Base-by-base conservation (phyloP, 169 alveolate genomes). In the Plasmodium chabaudi region DNA sequence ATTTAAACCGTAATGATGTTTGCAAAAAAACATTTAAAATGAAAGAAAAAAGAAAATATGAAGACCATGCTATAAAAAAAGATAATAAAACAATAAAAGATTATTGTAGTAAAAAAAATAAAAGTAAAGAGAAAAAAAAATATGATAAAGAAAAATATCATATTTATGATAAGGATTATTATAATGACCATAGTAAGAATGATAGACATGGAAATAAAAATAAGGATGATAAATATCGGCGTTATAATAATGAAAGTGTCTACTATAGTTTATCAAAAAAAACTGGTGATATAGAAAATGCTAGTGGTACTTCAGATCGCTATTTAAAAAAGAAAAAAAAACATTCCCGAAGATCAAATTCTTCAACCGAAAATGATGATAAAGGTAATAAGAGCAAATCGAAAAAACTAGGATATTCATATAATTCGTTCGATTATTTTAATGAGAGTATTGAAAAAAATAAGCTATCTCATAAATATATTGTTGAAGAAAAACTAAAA, bases 341-440 rank as follows among this genome's bases (percentile, higher is more conserved):
- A 3, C 23, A 51, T 34, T 3, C 5, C 21, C 17, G 21, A 12
- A 51, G 59, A 12, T 51, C 59, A 12, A 51, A 15, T 15, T 51
- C 21, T 12, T 15, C 7, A 9, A 4, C 17, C 3, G 59, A 12
- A 15, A 51, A 51, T 15, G 23, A 15, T 46, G 49, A 10, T 39
- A 64, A 46, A 1, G 15, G 10, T 46, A 19, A 42, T 1, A 19
- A 23, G n/a, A 17, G 34, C 4, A n/a, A 27, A 23, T 61, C n/a
- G 27, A 23, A 63, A 9, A 64, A 65, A 47, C 21, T 25, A n/a
- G 46, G 64, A 15, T n/a, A 61, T 17, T 75, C 88, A 9, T 75
- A 75, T 57, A 75, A 75, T 42, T 51, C 88, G 12, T 75, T 61
- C 39, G 77, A 75, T 27, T 75, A 75, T 25, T 75, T 75, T 57